Percentiles rank a stretch among this genome's conserved stretches.
Evolutionary conservation across 768 basidiomycete species (phyloP).

Genomic region (Tulasnella sp.): DNA sequence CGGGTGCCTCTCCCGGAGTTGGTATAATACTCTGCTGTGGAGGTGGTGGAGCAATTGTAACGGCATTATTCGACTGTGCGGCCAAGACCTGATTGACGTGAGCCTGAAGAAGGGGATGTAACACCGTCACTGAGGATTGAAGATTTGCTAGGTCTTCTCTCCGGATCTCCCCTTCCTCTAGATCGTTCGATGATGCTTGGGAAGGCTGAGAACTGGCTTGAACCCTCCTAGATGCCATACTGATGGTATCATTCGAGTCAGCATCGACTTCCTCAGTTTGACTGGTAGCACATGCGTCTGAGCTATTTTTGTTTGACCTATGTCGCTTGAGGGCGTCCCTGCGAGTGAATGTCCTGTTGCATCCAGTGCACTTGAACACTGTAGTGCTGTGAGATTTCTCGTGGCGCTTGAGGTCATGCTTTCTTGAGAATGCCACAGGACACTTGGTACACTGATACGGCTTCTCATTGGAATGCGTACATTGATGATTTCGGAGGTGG

Average conservation of each 20-base stretch:
- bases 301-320: conserved; percentile 19
- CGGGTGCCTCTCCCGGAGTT: not conserved
- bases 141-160: not conserved
- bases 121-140: conserved; percentile 3
- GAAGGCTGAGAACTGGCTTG: not conserved
- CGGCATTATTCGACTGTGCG: too few relatives aligned
- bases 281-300: not conserved
- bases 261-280: conserved; percentile 10
- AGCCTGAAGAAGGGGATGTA: conserved; percentile 10
- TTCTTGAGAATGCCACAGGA: conserved; percentile 14
- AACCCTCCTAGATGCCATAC: conserved; percentile 3
- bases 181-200: not conserved
- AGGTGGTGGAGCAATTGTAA: not conserved
- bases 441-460: conserved; percentile 40
- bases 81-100: conserved; percentile 11
- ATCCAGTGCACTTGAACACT: conserved; percentile 18
- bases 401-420: conserved; percentile 18
- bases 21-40: not conserved
- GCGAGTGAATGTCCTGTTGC: conserved; percentile 30
- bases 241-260: conserved; percentile 3
- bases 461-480: conserved; percentile 49
- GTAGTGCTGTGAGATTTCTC: conserved; percentile 42
- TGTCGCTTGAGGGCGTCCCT: conserved; percentile 33
- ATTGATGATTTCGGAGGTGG: conserved; percentile 57
- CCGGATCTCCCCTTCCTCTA: conserved; percentile 14